phyloP scores from a whole-genome alignment of 108 stramenopile species.

The Ochromonas danica region DNA sequence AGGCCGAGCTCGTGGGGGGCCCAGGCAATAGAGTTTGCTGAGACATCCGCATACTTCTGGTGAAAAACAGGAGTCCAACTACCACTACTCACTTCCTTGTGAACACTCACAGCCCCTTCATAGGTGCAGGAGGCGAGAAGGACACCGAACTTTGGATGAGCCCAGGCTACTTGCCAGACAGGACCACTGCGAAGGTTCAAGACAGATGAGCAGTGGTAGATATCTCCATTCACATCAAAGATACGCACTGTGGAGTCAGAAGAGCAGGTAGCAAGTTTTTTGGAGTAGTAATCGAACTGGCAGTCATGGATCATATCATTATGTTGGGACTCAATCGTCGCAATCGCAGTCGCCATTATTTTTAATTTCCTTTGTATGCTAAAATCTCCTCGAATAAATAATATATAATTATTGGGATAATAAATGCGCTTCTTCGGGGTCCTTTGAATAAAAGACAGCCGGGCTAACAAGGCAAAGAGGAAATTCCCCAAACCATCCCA shows the following conservation, averaged over 20 bases:
- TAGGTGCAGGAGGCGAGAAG: conserved; percentile 81
- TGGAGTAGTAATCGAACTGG: conserved; percentile 88
- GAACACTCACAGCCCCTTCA: conserved; percentile 78
- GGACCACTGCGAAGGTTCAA: conserved; percentile 82
- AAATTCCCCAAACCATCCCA: no score
- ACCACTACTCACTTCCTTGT: conserved; percentile 72
- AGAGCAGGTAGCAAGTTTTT: conserved; percentile 84
- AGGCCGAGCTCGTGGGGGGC: conserved; percentile 81
- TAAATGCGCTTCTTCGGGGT: no score
- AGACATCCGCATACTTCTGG: conserved; percentile 13
- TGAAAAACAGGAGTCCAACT: conserved; percentile 63
- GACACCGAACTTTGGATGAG: conserved; percentile 85
- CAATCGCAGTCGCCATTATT: conserved; percentile 28
- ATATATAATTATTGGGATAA: no score
- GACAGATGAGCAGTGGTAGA: conserved; percentile 66
- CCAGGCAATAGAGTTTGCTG: conserved; percentile 79
- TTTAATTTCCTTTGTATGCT: no score
- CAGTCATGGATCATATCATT: conserved; percentile 92
- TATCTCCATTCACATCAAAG: conserved; percentile 75
- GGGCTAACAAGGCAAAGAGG: no score
- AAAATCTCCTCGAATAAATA: no score
- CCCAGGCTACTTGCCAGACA: conserved; percentile 90
- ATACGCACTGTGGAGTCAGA: conserved; percentile 85
- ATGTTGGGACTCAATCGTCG: conserved; percentile 80
- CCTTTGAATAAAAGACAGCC: no score